Base-by-base conservation (phyloP, 371 early-diverging fungal genomes). In the Syncephalastrum racemosum region DNA sequence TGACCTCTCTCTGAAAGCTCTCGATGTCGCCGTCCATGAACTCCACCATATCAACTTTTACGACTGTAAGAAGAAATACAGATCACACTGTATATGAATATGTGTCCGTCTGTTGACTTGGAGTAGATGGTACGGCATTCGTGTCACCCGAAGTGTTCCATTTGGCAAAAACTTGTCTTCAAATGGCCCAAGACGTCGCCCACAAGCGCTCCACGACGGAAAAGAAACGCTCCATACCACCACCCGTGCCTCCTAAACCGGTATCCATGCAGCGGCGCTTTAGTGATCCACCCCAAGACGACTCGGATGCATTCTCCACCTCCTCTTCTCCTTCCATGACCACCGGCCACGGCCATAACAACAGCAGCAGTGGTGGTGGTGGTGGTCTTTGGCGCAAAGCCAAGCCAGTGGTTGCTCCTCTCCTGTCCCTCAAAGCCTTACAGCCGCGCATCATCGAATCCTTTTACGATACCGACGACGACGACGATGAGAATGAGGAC, bases 161-260 rank as follows among this genome's bases (percentile, higher is more conserved):
- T 24, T 51, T 75, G 44, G 77, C 77, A 0, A 49, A 60, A 20
- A 53, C 67, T 13, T 77, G 77, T 55, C 46, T 77, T 45, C 62
- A 53, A 15, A 23, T 48, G 50, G 27, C 36, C 20, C 45, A 59
- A 46, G n/a, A 53, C 4, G 53, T 42, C 27, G 48, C 23, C 41
- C 27, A 36, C 47, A 18, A 12, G 19, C 50, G 14, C 55, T 18
- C 13, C 46, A 31, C 27, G 40, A 53, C 25, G 46, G 10, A 31
- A 31, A 31, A 8, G 36, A 31, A 31, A 12, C 36, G 10, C 36
- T 31, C 36, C 0, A 31, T 31, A 42, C 67, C 70, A 18, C 72
- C 76, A n/a, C 76, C 68, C 13, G 46, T 70, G 50, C 76, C 76
- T 10, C 53, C 60, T 13, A 61, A 64, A 46, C 76, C 70, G 13